Base-by-base conservation (phyloP, 345 rosid species). In the Physaria fendleri region DNA sequence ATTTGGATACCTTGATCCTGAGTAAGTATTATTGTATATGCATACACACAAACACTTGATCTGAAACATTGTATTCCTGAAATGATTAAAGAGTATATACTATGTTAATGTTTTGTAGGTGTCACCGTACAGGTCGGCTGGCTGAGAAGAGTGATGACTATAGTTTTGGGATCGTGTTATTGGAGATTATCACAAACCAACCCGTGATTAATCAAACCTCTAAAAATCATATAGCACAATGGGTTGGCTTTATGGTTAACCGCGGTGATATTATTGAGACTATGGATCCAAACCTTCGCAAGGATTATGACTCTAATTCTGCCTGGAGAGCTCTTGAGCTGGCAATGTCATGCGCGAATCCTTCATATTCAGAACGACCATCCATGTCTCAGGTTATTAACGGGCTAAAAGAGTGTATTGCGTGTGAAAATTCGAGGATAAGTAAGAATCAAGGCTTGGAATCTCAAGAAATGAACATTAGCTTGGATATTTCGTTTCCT, bases 131-230 rank as follows among this genome's bases (percentile, higher is more conserved):
- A 23, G 1, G 11, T 47, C 66, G 9, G 11, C 24, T 61, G 17
- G 40, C 1, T 14, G 66, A 23, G 25, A 61, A 47, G 44, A 45
- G 44, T 1, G 65, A 60, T 21, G 65, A 45, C 2, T 46, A 60
- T 32, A 44, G 54, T 9, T 46, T 46, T 0, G 65, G 65, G 20
- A 25, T 60, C 0, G 65, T 60, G 12, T 48, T 60, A 13, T 37
- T 60, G 30, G 65, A 61, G 55, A 48, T 61, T 32, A 59, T 59
- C 14, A 59, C 53, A 30, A 45, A 45, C 42, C 13, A 13, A 22
- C 53, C 64, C 0, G 53, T 45, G 32, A 20, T 59, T 9, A 25
- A 8, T 7, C 18, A 20, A 43, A 6, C 23, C 29, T 7, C 11
- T 8, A 13, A 20, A 22, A 9, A 8, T 29, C 41, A 42, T 30